Conservation (phyloP, 768 basidiomycete genomes). For the Kwoniella mangroviensis region DNA sequence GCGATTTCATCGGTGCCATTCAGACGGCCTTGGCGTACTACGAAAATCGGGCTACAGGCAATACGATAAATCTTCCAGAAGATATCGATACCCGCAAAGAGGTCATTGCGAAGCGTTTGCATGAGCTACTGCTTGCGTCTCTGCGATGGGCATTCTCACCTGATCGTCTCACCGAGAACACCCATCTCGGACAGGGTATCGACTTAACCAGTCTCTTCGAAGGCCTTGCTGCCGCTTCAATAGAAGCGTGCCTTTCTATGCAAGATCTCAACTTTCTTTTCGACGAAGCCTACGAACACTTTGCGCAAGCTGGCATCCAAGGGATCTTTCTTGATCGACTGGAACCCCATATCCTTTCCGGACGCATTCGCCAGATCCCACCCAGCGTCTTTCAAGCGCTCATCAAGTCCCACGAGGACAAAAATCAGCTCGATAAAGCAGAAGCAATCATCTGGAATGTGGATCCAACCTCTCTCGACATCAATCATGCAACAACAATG, state of each 20-base stretch:
- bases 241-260: conserved; percentile 75
- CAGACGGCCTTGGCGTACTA: conserved; percentile 83
- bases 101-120: conserved; percentile 75
- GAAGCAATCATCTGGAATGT: conserved; percentile 96
- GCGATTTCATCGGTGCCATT: conserved; percentile 89
- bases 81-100: conserved; percentile 65
- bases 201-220: conserved; percentile 90
- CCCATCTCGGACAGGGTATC: conserved; percentile 84
- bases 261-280: conserved; percentile 84
- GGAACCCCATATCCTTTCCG: conserved; percentile 78
- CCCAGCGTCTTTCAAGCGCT: conserved; percentile 86
- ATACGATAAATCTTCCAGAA: conserved; percentile 81
- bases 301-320: conserved; percentile 79
- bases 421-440: conserved; percentile 71
- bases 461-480: conserved; percentile 84
- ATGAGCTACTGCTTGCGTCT: conserved; percentile 84
- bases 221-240: conserved; percentile 66
- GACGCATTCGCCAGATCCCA: conserved; percentile 74
- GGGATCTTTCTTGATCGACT: conserved; percentile 81
- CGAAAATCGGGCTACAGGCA: conserved; percentile 73
- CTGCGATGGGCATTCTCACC: conserved; percentile 90
- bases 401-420: conserved; percentile 75
- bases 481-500: conserved; percentile 86
- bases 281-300: conserved; percentile 89
- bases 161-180: conserved; percentile 87